phyloP scores from a whole-genome alignment of 176 grass and related monocot genomes.

The Calamus simplicifolius region DNA sequence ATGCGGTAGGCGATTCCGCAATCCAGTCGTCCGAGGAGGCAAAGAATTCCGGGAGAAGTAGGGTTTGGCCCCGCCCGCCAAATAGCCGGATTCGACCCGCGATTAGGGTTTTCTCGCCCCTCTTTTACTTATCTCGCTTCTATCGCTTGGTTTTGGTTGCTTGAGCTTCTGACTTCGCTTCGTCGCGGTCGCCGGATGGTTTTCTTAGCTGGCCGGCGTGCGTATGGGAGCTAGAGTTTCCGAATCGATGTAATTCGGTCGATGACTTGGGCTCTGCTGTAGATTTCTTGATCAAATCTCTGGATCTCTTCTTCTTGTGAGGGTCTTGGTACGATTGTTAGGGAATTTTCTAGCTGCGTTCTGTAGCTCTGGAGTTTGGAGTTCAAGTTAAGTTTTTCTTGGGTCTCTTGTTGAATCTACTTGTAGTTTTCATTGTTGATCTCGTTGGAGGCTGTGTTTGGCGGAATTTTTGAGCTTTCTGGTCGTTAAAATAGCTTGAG shows the following conservation, averaged over 20 bases:
- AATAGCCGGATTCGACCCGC: neutral
- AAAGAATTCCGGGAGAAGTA: neutral
- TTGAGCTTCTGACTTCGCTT: slow-evolving; percentile 2
- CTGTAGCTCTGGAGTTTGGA: neutral
- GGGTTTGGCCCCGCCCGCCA: neutral
- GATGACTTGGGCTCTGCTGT: neutral
- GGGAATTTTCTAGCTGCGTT: neutral
- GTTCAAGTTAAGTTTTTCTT: neutral
- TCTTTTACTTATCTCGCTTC: neutral
- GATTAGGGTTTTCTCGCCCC: slow-evolving; percentile 7
- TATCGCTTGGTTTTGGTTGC: neutral
- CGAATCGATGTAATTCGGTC: neutral
- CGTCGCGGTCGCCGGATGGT: neutral
- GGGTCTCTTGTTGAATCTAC: too few relatives aligned
- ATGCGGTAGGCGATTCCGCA: neutral
- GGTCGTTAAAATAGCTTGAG: too few relatives aligned
- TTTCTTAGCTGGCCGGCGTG: too few relatives aligned
- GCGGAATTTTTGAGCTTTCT: too few relatives aligned
- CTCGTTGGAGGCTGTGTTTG: too few relatives aligned
- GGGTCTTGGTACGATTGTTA: neutral
- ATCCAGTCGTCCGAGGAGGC: neutral
- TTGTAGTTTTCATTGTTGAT: too few relatives aligned
- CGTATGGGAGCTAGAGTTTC: neutral
- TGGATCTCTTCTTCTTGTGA: neutral
- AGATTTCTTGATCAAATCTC: neutral